Base-by-base conservation (phyloP, 208 protist genomes). In the Histomonas meleagridis region DNA sequence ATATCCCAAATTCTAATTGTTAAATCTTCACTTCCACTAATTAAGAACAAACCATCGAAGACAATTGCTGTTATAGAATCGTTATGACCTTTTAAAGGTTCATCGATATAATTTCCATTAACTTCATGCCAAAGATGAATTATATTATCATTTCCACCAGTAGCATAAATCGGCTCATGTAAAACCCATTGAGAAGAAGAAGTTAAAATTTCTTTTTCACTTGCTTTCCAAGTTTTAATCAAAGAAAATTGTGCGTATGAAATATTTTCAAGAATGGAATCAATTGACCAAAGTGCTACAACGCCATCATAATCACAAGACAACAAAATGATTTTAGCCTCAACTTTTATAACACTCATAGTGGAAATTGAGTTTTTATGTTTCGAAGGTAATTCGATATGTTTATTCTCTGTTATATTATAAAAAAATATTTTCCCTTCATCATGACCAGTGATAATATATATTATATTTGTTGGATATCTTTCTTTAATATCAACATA, bases 311-410 rank as follows among this genome's bases (percentile, higher is more conserved):
- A 86, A 28, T 86, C 76, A 16, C 76, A 86, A 1, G 76, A 86
- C 4, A 86, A 55, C 76, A 86, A 57, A 5, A 86, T 26, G 12
- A 48, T 40, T 49, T 86, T 86, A 40, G 55, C 55, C 5, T 86
- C 76, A 38, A 26, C 55, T 7, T 7, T 55, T 12, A 86, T 46
- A 55, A 86, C 46, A 32, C 46, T 32, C 21, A 86, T 86, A 4
- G n/a, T 51, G 9, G 76, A 86, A 18, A 86, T 86, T n/a, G 76
- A 86, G 26, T 86, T 86, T n/a, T 86, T 86, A 28, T 86, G 76
- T 55, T 46, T 86, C 0, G 76, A 86, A 16, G 76, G 76, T 4
- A 86, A 35, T 55, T 86, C 76, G 18, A 86, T 28, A 3, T 46
- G 23, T 16, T 86, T 86, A 18, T 86, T 40, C 9, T 86, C 76